These are phyloP conservation scores for Angomonas deanei DNA, from an alignment of 208 protist species.

Conservation along the genomic window DNA sequence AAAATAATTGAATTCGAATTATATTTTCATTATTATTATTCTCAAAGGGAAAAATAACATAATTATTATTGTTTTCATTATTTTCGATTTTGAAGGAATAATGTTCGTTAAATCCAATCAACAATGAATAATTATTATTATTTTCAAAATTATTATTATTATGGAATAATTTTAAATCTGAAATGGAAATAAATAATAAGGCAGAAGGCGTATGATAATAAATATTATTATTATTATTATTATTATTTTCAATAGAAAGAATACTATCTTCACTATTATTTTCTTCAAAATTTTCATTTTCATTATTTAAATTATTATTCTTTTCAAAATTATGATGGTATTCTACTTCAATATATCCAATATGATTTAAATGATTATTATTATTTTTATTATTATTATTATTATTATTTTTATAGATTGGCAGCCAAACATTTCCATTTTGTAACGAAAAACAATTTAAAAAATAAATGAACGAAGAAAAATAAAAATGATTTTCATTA, in stretches of 20 bases:
- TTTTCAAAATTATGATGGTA: background rate
- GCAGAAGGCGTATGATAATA: background rate
- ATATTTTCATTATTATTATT: background rate
- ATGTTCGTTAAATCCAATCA: background rate
- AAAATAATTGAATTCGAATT: background rate
- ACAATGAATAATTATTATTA: background rate
- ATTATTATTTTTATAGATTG: background rate
- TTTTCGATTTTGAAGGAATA: background rate
- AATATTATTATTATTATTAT: background rate
- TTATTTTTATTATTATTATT: background rate
- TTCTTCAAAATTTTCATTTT: background rate
- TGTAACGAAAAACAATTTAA: background rate
- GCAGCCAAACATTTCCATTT: background rate
- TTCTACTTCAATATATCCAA: background rate
- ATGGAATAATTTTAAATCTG: background rate
- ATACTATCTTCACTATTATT: background rate
- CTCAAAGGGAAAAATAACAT: background rate
- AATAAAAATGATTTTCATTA: background rate
- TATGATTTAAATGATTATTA: background rate
- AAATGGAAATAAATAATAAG: background rate
- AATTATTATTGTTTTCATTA: background rate
- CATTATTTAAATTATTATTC: background rate
- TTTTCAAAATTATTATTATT: background rate
- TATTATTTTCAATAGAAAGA: background rate
- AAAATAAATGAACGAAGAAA: constrained; percentile 3